These are phyloP conservation scores for Boletus bicolor DNA, from an alignment of 768 basidiomycete species.

Conservation along the genomic window DNA sequence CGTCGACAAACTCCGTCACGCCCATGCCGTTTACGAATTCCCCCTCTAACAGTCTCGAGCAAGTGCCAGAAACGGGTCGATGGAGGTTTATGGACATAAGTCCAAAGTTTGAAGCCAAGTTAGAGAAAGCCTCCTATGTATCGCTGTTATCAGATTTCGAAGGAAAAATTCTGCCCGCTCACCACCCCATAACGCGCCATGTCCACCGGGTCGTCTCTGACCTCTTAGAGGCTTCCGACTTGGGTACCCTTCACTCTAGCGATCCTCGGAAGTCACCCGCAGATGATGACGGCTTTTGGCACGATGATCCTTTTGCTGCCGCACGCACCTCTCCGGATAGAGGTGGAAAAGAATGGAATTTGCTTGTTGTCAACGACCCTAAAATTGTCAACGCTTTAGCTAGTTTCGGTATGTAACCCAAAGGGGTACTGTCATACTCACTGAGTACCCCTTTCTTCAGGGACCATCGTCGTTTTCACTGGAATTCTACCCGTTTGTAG, in stretches of 20 bases:
- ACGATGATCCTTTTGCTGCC: conserved; percentile 18
- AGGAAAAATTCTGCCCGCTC: conserved; percentile 55
- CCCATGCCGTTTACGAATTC: background rate
- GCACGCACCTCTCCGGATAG: conserved; percentile 14
- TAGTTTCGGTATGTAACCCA: conserved; percentile 48
- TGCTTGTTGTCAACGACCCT: conserved; percentile 74
- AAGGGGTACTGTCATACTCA: background rate
- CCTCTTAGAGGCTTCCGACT: conserved; percentile 67
- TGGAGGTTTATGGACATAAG: conserved; percentile 86
- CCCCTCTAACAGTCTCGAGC: conserved; percentile 58
- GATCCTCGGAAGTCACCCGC: conserved; percentile 1
- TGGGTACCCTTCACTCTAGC: conserved; percentile 51
- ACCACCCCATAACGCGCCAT: conserved; percentile 62
- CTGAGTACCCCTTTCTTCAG: conserved; percentile 29
- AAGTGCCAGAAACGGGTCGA: conserved; percentile 81
- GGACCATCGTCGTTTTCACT: conserved; percentile 82
- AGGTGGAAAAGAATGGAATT: conserved; percentile 50
- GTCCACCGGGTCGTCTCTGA: conserved; percentile 67
- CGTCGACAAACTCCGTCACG: background rate
- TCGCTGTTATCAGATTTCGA: conserved; percentile 52
- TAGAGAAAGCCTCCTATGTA: conserved; percentile 40
- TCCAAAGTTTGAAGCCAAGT: conserved; percentile 51
- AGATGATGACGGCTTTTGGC: conserved; percentile 22
- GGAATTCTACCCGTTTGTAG: conserved; percentile 78
- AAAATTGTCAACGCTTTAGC: conserved; percentile 77